Base-by-base conservation (phyloP, 1,284 basidiomycete species). In the Cutaneotrichosporon dermatis region DNA sequence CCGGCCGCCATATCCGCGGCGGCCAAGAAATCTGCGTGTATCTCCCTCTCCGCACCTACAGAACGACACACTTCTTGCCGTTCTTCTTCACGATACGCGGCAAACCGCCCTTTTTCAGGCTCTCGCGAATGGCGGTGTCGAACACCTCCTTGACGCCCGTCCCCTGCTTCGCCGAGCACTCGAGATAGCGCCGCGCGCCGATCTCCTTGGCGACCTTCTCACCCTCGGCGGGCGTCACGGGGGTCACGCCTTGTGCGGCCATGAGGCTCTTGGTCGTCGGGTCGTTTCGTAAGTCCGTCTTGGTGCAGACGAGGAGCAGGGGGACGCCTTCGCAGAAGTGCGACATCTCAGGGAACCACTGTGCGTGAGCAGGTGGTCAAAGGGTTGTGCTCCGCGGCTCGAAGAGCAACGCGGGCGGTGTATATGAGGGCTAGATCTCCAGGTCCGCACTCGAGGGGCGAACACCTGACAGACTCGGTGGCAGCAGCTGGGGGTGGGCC, bases 281-380 rank as follows among this genome's bases (percentile, higher is more conserved):
- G 78, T 98, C 95, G 51, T 83, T 79, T 57, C 96, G 86, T 45
- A 98, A 82, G 78, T 99, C 94, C 55, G 83, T 93, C 82, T 99
- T 99, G 54, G 92, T 92, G 34, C 86, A 94, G 51, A 99, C 90
- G 36, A 99, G 84, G 67, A 99, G 86, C 63, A 95, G 83, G 1
- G 95, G 96, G 5, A 92, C 92, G 66, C 86, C 86, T 74, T 94
- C 90, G 81, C 93, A 97, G 73, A 98, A 99, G 78, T 99, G 96
- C 43, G 90, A 88, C 60, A 99, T 91, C 80, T 99, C 95, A 35
- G 94, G 93, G 78, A 88, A 92, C 95, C 95, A 99, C 91, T 95
- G 75, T 10, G 34, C 8, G 51, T 60, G 10, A 58, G 54, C 57
- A n/a, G n/a, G n/a, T n/a, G n/a, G n/a, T n/a, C n/a, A n/a, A n/a